Conservation (phyloP, 2,329 filamentous ascomycete species). For the Aureobasidium namibiae region DNA sequence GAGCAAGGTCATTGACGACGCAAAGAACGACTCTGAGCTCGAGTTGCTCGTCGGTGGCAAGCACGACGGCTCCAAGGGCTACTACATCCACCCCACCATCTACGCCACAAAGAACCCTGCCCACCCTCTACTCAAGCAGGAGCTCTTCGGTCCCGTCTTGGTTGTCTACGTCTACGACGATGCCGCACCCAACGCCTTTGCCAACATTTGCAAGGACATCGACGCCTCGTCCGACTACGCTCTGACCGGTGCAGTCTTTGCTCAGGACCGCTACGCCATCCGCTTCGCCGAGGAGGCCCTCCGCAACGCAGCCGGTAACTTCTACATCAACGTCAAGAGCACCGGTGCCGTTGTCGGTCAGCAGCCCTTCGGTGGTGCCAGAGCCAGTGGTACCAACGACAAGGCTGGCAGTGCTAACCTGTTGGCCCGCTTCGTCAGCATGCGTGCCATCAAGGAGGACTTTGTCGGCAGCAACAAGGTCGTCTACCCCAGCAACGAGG, state of each 20-base stretch:
- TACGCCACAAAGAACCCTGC: conserved; percentile 66
- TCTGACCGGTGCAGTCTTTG: conserved; percentile 69
- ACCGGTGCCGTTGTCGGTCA: conserved; percentile 40
- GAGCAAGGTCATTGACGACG: conserved; percentile 64
- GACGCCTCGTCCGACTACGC: conserved; percentile 69
- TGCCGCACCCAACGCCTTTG: conserved; percentile 43
- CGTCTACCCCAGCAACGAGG: conserved; percentile 46
- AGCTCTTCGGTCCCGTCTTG: conserved; percentile 76
- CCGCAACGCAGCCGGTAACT: conserved; percentile 69
- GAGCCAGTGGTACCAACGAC: conserved; percentile 49
- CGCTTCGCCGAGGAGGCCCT: conserved; percentile 62
- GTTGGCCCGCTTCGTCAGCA: conserved; percentile 46
- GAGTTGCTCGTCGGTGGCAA: conserved; percentile 67
- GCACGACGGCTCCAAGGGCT: conserved; percentile 70
- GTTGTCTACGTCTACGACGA: conserved; percentile 74
- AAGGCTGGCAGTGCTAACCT: conserved; percentile 48
- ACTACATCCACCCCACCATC: conserved; percentile 76
- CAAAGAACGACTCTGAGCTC: conserved; percentile 66
- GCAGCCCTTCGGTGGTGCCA: conserved; percentile 42
- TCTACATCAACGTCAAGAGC: conserved; percentile 78
- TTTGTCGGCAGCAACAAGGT: conserved; percentile 42
- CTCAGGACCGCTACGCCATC: conserved; percentile 57
- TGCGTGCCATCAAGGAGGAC: conserved; percentile 50
- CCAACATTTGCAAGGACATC: conserved; percentile 53
- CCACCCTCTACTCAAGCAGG: conserved; percentile 66